Evolutionary conservation across 2,329 filamentous ascomycete genomes (phyloP), one percentile per base, ranked within the genome.

Genomic region (Aspergillus novoparasiticus): DNA sequence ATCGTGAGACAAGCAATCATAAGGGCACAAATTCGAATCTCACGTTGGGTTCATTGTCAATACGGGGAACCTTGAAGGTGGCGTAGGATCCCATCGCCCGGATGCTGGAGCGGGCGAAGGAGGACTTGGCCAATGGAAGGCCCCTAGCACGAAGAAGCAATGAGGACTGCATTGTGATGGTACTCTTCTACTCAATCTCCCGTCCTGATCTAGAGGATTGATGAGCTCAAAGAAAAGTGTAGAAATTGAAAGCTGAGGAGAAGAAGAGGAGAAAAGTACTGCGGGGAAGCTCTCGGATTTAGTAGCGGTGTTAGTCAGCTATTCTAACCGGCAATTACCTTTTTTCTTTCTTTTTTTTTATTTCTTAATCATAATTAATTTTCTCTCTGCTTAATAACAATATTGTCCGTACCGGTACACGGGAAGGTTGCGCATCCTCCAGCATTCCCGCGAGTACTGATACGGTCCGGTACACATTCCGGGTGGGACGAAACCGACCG

Each of bases 1-100:
- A 41, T 55, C 6, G n/a, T 10, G 9, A 32, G 48, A 23, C 3
- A 32, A 39, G 32, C 11, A 26, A 26, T 32, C 21, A 19, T 6
- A 26, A 45, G 34, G n/a, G 12, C n/a, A 43, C 26, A 2, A 23
- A 19, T 4, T 39, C 6, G 57, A 41, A 39, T 84, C 92, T 78
- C 80, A 97, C 94, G 78, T 97, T 99, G n/a, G 93, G 93, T 82
- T 99, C 95, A 77, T 99, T 99, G 76, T 87, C 83, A 71, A 97
- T 87, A 67, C 89, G 89, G 57, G 95, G 95, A 58, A 94, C 87
- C 83, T 92, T 94, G 86, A 97, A 98, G 65, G 88, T 85, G 57
- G 93, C 94, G 67, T 96, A 84, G 9, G 88, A 90, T 89, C 73
- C 71, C 51, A 76, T 70, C 26, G 69, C 65, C 48, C 75, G 71